phyloP scores from a whole-genome alignment of 1,139 yeast genomes.

The Debaryomyces sp. region DNA sequence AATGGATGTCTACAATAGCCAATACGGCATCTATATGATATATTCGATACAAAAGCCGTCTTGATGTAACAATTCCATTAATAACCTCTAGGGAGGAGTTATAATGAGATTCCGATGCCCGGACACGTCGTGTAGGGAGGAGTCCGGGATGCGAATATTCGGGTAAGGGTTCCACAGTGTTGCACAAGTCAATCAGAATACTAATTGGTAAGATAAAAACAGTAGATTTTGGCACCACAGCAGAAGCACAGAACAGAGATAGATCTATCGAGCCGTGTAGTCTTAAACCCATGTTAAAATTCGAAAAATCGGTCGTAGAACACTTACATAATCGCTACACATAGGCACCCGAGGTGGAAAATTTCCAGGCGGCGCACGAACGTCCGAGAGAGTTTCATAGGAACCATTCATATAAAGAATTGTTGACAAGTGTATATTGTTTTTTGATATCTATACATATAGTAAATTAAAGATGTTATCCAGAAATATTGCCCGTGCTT shows the following conservation, averaged over 20 bases:
- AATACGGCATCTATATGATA: neutral
- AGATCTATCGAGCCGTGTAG: neutral
- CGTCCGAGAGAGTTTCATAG: constrained; percentile 6
- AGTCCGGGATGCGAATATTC: neutral
- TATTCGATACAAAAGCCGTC: neutral
- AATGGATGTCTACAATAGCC: neutral
- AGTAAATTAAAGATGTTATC: constrained; percentile 32
- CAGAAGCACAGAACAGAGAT: neutral
- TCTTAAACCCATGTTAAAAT: neutral
- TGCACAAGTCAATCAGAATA: neutral
- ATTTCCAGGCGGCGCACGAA: constrained; percentile 8
- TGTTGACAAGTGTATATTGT: constrained; percentile 3
- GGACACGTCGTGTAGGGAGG: constrained; percentile 2
- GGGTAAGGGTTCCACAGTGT: constrained; percentile 1
- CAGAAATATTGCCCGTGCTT: constrained; percentile 45
- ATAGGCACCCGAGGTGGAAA: constrained; percentile 1
- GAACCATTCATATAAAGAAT: constrained; percentile 3
- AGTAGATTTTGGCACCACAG: neutral
- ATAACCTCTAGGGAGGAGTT: neutral
- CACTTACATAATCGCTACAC: constrained; percentile 1
- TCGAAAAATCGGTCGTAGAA: neutral
- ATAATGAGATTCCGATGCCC: neutral
- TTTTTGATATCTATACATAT: constrained; percentile 3
- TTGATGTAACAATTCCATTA: neutral
- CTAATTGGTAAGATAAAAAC: neutral